Conservation (phyloP, 495 filamentous ascomycete genomes). For the Sporormia fimetaria region DNA sequence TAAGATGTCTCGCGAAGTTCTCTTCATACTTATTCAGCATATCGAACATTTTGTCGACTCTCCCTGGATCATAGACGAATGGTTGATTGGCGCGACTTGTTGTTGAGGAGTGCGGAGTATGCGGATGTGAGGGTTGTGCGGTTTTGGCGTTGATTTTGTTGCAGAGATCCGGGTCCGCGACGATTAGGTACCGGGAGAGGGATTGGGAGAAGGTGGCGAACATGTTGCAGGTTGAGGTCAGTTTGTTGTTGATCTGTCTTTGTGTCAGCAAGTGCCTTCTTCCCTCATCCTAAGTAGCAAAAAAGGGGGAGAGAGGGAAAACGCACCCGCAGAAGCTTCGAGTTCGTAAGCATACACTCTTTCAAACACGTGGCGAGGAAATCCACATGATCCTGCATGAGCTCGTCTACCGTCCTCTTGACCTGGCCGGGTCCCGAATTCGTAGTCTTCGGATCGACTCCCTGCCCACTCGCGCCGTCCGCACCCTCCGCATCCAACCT, state of each 20-base stretch:
- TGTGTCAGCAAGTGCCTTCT: not conserved
- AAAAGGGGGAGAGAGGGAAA: not conserved
- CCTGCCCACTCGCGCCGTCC: slow-evolving; percentile 28
- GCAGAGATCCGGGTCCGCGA: slow-evolving; percentile 61
- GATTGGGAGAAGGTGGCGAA: slow-evolving; percentile 78
- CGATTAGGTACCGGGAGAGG: slow-evolving; percentile 66
- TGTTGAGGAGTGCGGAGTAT: slow-evolving; percentile 27
- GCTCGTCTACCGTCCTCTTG: slow-evolving; percentile 83
- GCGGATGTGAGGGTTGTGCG: slow-evolving; percentile 7
- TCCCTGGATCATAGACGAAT: slow-evolving; percentile 44
- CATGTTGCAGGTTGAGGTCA: slow-evolving; percentile 83
- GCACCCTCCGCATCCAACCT: slow-evolving; percentile 53
- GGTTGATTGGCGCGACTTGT: slow-evolving; percentile 31
- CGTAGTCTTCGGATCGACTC: slow-evolving; percentile 29
- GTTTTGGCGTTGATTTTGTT: slow-evolving; percentile 29
- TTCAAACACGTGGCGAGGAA: slow-evolving; percentile 96
- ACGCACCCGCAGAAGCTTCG: slow-evolving; percentile 76
- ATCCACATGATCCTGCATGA: slow-evolving; percentile 99
- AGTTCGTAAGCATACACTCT: slow-evolving; percentile 97
- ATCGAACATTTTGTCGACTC: slow-evolving; percentile 70
- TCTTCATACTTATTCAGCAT: slow-evolving; percentile 78
- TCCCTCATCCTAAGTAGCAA: not conserved
- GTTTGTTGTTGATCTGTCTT: slow-evolving; percentile 83
- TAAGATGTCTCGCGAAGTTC: slow-evolving; percentile 81
- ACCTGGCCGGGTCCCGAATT: slow-evolving; percentile 34